Evolutionary conservation across 169 alveolate species (phyloP).

Genomic region (Fabrea salina): DNA sequence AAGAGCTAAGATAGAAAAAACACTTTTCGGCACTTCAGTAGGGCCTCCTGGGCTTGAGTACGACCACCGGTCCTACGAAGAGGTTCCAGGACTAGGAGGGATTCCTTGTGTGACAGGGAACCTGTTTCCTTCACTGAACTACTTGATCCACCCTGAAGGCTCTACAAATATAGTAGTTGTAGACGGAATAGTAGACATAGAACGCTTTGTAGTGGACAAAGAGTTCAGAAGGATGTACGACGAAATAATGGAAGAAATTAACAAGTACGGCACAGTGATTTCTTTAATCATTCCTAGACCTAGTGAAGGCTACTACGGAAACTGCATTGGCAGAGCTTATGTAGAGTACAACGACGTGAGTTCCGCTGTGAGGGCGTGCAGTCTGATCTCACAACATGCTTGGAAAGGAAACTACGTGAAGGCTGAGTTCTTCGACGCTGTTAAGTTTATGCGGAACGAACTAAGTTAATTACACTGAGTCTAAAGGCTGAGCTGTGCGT

Average conservation of each 20-base stretch:
- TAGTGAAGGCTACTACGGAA: conserved; percentile 29
- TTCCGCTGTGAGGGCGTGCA: conserved; percentile 17
- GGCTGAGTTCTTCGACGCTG: conserved; percentile 24
- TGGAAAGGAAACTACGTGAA: conserved; percentile 17
- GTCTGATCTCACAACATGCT: neutral
- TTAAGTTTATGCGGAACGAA: conserved; percentile 29
- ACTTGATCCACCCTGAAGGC: conserved; percentile 26
- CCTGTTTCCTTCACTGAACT: conserved; percentile 20
- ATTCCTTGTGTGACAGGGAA: conserved; percentile 28
- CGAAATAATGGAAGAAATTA: conserved; percentile 8
- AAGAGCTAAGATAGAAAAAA: conserved; percentile 5
- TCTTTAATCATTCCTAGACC: conserved; percentile 27
- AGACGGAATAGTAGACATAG: conserved; percentile 10
- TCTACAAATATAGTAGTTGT: neutral
- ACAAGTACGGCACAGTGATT: conserved; percentile 24
- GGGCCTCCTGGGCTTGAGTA: conserved; percentile 35
- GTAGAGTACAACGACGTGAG: conserved; percentile 30
- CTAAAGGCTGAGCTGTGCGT: too few relatives aligned
- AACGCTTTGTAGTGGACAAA: neutral
- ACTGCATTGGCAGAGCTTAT: conserved; percentile 30
- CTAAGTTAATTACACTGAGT: too few relatives aligned
- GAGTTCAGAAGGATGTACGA: neutral
- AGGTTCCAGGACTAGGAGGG: conserved; percentile 18
- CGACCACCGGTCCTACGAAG: conserved; percentile 22
- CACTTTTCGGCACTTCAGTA: conserved; percentile 17